Conservation (phyloP, 2,329 filamentous ascomycete species). For the Dactylellina haptotyla region DNA sequence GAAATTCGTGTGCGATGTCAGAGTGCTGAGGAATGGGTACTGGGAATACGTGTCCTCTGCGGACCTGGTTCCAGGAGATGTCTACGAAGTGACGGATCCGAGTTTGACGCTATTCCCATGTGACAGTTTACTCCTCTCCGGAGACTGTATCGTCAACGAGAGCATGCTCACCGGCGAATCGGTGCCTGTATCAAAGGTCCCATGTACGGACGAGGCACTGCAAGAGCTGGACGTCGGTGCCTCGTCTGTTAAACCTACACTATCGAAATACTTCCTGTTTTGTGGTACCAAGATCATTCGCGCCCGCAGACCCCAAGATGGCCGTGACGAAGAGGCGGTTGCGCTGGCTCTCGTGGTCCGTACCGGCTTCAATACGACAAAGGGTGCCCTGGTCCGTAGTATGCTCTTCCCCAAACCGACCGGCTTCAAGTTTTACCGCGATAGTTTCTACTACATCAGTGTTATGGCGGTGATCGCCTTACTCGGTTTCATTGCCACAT, state of each 20-base stretch:
- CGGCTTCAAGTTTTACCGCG: conserved; percentile 97
- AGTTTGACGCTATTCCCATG: conserved; percentile 87
- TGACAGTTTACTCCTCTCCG: conserved; percentile 88
- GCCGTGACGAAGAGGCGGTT: conserved; percentile 84
- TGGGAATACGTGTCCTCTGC: conserved; percentile 87
- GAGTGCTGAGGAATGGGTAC: conserved; percentile 92
- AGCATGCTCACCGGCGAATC: conserved; percentile 98
- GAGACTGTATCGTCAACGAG: conserved; percentile 98
- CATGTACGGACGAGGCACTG: conserved; percentile 83
- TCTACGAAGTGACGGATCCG: conserved; percentile 96
- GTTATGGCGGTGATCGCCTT: conserved; percentile 91
- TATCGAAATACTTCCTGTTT: conserved; percentile 90
- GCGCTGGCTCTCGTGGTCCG: conserved; percentile 90
- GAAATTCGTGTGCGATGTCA: conserved; percentile 91
- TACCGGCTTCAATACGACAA: conserved; percentile 97
- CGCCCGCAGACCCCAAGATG: conserved; percentile 85
- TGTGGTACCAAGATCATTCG: conserved; percentile 95
- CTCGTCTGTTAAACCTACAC: conserved; percentile 81
- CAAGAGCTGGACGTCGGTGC: conserved; percentile 78
- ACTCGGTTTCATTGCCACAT: conserved; percentile 87
- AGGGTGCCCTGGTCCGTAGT: conserved; percentile 91
- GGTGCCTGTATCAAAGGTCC: conserved; percentile 92
- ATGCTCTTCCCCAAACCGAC: conserved; percentile 99
- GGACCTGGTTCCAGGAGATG: conserved; percentile 91
- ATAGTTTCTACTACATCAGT: conserved; percentile 96